phyloP scores from a whole-genome alignment of 345 rosid species.

The Erodium maritimum region DNA sequence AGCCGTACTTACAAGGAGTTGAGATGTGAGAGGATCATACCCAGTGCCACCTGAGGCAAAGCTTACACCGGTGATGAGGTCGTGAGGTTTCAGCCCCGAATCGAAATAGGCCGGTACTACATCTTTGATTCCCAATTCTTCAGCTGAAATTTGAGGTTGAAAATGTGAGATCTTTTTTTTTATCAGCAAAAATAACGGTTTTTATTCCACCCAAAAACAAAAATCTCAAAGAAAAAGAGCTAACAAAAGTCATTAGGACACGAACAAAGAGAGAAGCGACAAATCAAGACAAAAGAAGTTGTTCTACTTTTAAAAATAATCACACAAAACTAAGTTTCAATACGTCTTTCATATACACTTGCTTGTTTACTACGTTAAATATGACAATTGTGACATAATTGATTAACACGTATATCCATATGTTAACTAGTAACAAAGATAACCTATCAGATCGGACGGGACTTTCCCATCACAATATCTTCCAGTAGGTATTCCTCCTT shows the following conservation, averaged over 20 bases:
- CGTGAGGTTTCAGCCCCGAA: conserved; percentile 19
- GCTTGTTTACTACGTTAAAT: no score
- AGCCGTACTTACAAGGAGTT: conserved; percentile 10
- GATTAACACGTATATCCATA: background rate
- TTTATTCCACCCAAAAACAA: no score
- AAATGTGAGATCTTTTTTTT: background rate
- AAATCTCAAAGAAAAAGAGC: no score
- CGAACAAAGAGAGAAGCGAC: background rate
- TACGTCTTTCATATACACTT: no score
- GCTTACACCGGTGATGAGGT: conserved; percentile 36
- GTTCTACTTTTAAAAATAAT: no score
- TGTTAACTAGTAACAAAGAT: background rate
- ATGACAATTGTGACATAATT: no score
- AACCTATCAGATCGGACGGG: conserved; percentile 14
- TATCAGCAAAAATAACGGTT: background rate
- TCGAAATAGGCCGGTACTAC: conserved; percentile 33
- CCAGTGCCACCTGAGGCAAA: conserved; percentile 39
- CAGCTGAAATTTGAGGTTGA: conserved; percentile 12
- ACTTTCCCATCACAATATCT: conserved; percentile 11
- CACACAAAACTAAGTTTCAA: no score
- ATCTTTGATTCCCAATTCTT: conserved; percentile 24
- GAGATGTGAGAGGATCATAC: conserved; percentile 28
- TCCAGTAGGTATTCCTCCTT: no score
- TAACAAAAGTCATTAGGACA: no score
- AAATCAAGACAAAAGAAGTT: background rate